These are phyloP conservation scores for Vitis cinerea DNA, from an alignment of 164 flowering plant genomes.

Conservation along the genomic window DNA sequence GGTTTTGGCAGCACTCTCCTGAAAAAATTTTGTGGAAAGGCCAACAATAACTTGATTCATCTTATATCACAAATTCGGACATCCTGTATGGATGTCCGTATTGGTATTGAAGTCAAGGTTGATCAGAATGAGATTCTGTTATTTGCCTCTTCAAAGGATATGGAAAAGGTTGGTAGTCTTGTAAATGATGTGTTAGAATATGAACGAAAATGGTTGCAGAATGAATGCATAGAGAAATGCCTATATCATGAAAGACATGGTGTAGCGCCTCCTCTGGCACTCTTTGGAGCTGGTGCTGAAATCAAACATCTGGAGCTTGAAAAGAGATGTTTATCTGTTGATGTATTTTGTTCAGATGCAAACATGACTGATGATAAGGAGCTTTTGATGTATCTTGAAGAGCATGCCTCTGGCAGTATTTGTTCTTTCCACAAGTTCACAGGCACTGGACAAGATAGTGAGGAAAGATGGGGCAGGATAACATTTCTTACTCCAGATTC, in stretches of 20 bases:
- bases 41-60: conserved; percentile 37
- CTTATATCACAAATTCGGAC: conserved; percentile 49
- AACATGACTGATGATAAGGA: conserved; percentile 62
- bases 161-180: conserved; percentile 40
- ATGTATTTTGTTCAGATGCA: conserved; percentile 44
- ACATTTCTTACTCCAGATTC: conserved; percentile 80
- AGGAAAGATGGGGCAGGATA: conserved; percentile 69
- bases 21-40: conserved; percentile 82
- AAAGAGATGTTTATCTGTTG: conserved; percentile 64
- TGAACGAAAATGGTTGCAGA: conserved; percentile 58
- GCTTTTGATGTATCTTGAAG: conserved; percentile 64
- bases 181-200: conserved; percentile 51
- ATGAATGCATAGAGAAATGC: conserved; percentile 83
- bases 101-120: conserved; percentile 58
- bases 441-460: conserved; percentile 40
- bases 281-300: conserved; percentile 92
- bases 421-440: conserved; percentile 54
- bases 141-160: conserved; percentile 49
- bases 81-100: conserved; percentile 52
- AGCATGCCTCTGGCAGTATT: conserved; percentile 44
- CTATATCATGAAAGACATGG: conserved; percentile 59
- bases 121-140: conserved; percentile 53
- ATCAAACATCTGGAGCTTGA: conserved; percentile 86
- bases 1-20: conserved; percentile 60
- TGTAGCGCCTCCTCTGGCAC: conserved; percentile 59